Evolutionary conservation across 1,139 yeast genomes (phyloP).

Genomic region (Kodamaea plutei): DNA sequence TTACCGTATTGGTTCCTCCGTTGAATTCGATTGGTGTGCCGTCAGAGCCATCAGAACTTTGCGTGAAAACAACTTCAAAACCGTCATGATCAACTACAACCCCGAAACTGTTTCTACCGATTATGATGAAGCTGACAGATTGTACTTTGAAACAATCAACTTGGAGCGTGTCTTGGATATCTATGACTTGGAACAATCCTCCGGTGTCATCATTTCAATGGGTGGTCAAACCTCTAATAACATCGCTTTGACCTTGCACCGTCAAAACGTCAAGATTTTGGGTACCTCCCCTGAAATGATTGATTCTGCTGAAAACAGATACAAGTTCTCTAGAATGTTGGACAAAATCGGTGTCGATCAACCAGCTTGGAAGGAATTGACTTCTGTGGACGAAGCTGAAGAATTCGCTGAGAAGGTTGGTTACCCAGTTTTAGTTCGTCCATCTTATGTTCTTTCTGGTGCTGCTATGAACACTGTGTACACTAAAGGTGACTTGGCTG

Average conservation of each 20-base stretch:
- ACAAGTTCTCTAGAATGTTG: constrained; percentile 96
- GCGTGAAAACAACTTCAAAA: constrained; percentile 81
- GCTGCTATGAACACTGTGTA: constrained; percentile 99
- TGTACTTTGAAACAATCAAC: constrained; percentile 93
- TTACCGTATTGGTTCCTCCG: constrained; percentile 91
- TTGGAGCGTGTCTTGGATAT: constrained; percentile 94
- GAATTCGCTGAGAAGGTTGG: constrained; percentile 86
- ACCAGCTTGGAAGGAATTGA: constrained; percentile 98
- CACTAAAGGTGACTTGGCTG: constrained; percentile 82
- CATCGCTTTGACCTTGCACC: constrained; percentile 88
- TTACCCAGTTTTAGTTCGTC: constrained; percentile 96
- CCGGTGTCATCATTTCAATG: constrained; percentile 95
- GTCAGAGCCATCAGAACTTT: constrained; percentile 93
- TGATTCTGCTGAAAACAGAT: constrained; percentile 97
- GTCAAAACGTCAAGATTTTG: constrained; percentile 91
- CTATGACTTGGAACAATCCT: constrained; percentile 85
- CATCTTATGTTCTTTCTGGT: constrained; percentile 95
- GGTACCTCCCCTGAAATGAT: constrained; percentile 99
- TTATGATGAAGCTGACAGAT: constrained; percentile 96
- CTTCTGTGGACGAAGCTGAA: constrained; percentile 91
- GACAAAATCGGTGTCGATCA: constrained; percentile 97
- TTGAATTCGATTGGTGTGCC: constrained; percentile 96
- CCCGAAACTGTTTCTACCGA: constrained; percentile 99
- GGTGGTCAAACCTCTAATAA: constrained; percentile 99
- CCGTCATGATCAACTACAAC: constrained; percentile 96